Evolutionary conservation across 257 asterid genomes (phyloP).

Genomic region (Lycium barbarum): DNA sequence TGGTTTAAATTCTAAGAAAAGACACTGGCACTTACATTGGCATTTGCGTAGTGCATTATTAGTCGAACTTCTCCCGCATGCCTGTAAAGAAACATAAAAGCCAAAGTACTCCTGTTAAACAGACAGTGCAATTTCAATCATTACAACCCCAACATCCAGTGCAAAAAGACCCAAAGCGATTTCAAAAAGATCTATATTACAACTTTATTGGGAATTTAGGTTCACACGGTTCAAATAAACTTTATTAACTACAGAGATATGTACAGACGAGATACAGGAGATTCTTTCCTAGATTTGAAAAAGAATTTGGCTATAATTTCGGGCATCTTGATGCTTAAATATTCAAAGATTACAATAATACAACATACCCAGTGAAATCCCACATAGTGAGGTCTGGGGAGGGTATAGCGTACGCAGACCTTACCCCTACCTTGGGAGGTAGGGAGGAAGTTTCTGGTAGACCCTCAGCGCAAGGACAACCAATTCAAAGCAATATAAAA

Average conservation of each 20-base stretch:
- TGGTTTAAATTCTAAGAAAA: background rate
- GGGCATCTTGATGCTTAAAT: background rate
- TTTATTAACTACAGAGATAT: background rate
- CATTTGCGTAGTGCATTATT: constrained; percentile 81
- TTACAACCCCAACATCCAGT: constrained; percentile 5
- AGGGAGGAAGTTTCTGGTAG: too few species aligned
- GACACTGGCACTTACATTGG: constrained; percentile 52
- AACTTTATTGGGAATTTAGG: background rate
- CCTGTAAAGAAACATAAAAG: constrained; percentile 45
- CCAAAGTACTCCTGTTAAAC: constrained; percentile 2
- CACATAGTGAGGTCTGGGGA: too few species aligned
- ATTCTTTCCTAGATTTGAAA: background rate
- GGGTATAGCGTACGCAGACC: too few species aligned
- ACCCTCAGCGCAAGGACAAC: too few species aligned
- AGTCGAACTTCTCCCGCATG: constrained; percentile 88
- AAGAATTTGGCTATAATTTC: background rate
- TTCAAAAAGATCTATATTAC: background rate
- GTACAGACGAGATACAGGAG: background rate
- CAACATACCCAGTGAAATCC: too few species aligned
- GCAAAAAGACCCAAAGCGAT: background rate
- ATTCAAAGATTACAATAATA: background rate
- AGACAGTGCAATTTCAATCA: background rate
- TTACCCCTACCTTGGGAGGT: too few species aligned
- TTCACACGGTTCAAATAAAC: constrained; percentile 6
- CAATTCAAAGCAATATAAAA: too few species aligned